A percentile compares a stretch with the other conserved stretches of the same genome.
These are phyloP conservation scores for Rickenella mellea DNA, from an alignment of 768 basidiomycete species.

Conservation along the genomic window DNA sequence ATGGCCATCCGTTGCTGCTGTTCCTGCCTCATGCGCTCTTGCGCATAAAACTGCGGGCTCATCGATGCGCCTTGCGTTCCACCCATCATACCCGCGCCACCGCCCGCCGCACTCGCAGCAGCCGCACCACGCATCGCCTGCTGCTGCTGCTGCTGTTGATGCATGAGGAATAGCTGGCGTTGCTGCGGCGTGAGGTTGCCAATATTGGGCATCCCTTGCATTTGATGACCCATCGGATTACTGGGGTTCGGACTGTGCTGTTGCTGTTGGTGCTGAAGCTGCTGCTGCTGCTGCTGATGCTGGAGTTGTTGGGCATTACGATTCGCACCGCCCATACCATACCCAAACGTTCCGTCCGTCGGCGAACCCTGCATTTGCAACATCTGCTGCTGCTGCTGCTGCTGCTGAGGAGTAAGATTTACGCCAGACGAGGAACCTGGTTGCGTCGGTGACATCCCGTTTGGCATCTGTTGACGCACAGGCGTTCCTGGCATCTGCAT, in stretches of 20 bases:
- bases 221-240: conserved; percentile 19
- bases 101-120: neutral
- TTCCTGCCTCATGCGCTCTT: neutral
- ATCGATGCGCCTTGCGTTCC: neutral
- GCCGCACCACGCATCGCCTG: neutral
- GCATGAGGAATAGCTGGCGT: conserved; percentile 1
- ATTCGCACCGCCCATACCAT: neutral
- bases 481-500: conserved; percentile 18
- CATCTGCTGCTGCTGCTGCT: neutral
- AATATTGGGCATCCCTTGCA: conserved; percentile 11
- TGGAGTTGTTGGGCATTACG: conserved; percentile 1
- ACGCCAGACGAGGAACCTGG: neutral
- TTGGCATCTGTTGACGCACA: conserved; percentile 4
- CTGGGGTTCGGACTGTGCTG: conserved; percentile 22
- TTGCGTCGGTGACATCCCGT: conserved; percentile 14
- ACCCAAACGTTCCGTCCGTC: neutral
- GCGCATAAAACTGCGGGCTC: neutral
- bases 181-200: neutral
- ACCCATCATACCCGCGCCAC: neutral
- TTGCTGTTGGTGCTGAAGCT: conserved; percentile 18
- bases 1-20: conserved; percentile 1
- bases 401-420: neutral
- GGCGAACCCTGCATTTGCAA: conserved; percentile 12
- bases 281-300: conserved; percentile 19
- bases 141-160: neutral